Percentiles rank a stretch among this genome's conserved stretches.
Evolutionary conservation across 2,329 filamentous ascomycete genomes (phyloP).

Genomic region (Delphinella strobiligena): DNA sequence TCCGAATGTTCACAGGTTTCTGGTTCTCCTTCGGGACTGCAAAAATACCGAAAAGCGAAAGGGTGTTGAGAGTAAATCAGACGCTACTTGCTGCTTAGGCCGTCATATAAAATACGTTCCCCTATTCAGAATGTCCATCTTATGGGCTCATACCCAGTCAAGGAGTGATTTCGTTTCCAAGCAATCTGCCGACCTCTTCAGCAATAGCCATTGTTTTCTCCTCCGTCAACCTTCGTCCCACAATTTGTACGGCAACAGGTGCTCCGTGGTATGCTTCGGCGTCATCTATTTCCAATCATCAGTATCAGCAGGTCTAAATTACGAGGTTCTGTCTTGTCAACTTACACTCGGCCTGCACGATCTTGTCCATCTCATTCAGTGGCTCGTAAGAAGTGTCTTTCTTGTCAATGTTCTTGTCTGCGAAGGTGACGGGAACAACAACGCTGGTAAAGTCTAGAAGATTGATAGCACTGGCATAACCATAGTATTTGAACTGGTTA

Average conservation of each 20-base stretch:
- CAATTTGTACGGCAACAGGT: constrained; percentile 25
- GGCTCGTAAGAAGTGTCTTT: constrained; percentile 16
- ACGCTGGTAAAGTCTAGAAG: constrained; percentile 15
- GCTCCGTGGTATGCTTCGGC: constrained; percentile 27
- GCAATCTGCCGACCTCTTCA: constrained; percentile 16
- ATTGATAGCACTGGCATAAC: constrained; percentile 5
- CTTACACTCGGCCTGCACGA: constrained; percentile 10
- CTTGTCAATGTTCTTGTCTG: constrained; percentile 19
- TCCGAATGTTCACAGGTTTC: too few species aligned
- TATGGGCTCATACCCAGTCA: too few species aligned
- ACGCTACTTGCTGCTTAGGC: too few species aligned
- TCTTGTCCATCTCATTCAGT: constrained; percentile 17
- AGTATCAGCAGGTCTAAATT: too few species aligned
- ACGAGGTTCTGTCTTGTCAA: background rate
- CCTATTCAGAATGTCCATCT: too few species aligned
- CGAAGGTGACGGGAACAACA: constrained; percentile 22
- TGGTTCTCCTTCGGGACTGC: too few species aligned
- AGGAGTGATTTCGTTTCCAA: constrained; percentile 4
- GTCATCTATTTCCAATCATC: constrained; percentile 20
- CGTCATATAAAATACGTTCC: too few species aligned
- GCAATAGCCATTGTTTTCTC: constrained; percentile 27
- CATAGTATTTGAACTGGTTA: constrained; percentile 21
- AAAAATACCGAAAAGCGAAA: too few species aligned
- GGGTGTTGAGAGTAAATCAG: too few species aligned
- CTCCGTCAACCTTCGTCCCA: constrained; percentile 25